A percentile compares a stretch with the other conserved stretches of the same genome.
These are phyloP conservation scores for Crithidia brevicula DNA, from an alignment of 208 protist genomes.

Conservation along the genomic window DNA sequence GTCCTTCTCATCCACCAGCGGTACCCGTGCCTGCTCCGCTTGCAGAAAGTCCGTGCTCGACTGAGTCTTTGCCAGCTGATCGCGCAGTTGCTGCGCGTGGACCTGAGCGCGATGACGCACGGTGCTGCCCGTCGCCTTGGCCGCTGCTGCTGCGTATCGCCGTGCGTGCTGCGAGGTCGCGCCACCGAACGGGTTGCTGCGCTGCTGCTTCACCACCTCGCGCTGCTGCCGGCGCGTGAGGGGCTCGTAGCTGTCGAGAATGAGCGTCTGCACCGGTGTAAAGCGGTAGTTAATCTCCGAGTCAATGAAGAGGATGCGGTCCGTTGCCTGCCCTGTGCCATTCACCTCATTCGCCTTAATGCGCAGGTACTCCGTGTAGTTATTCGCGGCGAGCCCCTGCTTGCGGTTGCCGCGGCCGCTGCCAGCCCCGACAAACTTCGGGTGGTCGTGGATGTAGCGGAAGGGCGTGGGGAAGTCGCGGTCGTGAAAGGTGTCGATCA, in stretches of 20 bases:
- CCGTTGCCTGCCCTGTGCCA: constrained; percentile 27
- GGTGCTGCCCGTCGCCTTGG: constrained; percentile 17
- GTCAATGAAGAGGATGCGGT: constrained; percentile 83
- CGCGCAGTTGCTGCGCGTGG: constrained; percentile 16
- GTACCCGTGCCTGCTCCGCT: constrained; percentile 19
- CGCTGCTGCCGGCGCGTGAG: constrained; percentile 49
- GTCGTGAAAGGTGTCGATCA: constrained; percentile 40
- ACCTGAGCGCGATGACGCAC: constrained; percentile 21
- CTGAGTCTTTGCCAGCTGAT: constrained; percentile 17
- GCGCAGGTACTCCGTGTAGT: constrained; percentile 70
- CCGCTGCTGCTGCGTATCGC: constrained; percentile 22
- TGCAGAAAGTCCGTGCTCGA: constrained; percentile 19
- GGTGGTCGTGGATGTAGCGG: constrained; percentile 51
- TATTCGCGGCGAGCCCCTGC: constrained; percentile 35
- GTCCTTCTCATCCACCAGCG: background rate
- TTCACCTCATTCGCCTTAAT: constrained; percentile 38
- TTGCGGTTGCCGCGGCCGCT: constrained; percentile 30
- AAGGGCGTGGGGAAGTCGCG: constrained; percentile 61
- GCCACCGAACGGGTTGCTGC: constrained; percentile 26
- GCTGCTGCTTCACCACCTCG: constrained; percentile 23
- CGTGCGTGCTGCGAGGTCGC: constrained; percentile 14
- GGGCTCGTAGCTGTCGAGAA: constrained; percentile 72
- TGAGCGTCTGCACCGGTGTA: constrained; percentile 62
- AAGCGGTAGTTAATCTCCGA: constrained; percentile 85
- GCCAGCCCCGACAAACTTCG: constrained; percentile 28